These are phyloP conservation scores for Phyllostachys edulis DNA, from an alignment of 176 grass and related monocot genomes.

Conservation along the genomic window DNA sequence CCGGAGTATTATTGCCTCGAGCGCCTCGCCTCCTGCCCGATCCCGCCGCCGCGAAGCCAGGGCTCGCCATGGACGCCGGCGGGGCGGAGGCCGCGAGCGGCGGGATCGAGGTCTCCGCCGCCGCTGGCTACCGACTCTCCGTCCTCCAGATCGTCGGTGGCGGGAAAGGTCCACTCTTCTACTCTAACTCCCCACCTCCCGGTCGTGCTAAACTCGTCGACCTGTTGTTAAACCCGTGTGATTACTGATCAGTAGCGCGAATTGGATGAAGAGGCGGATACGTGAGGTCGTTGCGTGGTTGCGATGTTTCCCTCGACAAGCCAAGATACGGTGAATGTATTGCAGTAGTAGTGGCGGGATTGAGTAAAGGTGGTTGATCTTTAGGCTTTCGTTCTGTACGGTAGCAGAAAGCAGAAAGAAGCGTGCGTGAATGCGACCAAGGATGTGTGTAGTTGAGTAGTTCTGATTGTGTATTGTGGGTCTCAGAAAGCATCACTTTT, in stretches of 20 bases:
- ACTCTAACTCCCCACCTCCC: background rate
- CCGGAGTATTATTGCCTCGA: background rate
- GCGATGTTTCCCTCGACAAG: background rate
- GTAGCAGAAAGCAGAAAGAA: background rate
- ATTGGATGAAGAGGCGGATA: background rate
- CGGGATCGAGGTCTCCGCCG: constrained; percentile 46
- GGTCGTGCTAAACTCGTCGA: background rate
- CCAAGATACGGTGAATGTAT: background rate
- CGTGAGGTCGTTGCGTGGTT: background rate
- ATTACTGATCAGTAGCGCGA: background rate
- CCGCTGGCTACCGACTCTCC: constrained; percentile 44
- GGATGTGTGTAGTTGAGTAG: background rate
- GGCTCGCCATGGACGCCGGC: constrained; percentile 37
- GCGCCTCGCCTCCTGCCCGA: background rate
- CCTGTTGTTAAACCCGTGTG: background rate
- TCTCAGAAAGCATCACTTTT: background rate
- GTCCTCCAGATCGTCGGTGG: constrained; percentile 83
- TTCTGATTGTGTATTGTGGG: background rate
- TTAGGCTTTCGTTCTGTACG: background rate
- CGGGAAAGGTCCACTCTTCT: constrained; percentile 54
- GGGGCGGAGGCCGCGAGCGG: constrained; percentile 36
- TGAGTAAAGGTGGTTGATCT: background rate
- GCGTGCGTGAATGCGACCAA: background rate
- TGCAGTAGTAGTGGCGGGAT: background rate
- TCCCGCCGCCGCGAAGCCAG: background rate